These are phyloP conservation scores for Lathyrus oleraceus DNA, from an alignment of 306 rosid genomes.

Conservation along the genomic window DNA sequence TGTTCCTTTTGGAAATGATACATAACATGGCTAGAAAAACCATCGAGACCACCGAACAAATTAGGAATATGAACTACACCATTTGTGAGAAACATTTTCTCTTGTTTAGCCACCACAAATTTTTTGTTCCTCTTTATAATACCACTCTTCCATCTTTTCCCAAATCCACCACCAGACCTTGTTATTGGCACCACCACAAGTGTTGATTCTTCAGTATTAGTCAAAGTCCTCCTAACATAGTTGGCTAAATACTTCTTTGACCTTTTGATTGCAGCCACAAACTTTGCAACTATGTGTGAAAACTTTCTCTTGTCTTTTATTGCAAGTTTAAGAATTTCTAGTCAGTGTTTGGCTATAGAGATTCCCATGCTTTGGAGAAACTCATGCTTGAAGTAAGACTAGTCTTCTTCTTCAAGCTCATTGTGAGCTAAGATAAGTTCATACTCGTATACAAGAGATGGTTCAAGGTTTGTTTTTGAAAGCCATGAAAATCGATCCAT, in stretches of 20 bases:
- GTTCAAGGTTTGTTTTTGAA: too few species aligned
- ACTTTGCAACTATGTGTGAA: conserved; percentile 46
- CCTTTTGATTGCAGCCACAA: conserved; percentile 64
- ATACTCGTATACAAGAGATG: too few species aligned
- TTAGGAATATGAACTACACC: conserved; percentile 39
- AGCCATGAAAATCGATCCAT: too few species aligned
- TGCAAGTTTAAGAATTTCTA: conserved; percentile 80
- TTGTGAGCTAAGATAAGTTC: too few species aligned
- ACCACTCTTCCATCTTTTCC: conserved; percentile 45
- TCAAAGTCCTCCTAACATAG: conserved; percentile 42
- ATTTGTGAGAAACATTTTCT: conserved; percentile 58
- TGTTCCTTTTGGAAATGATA: conserved; percentile 50
- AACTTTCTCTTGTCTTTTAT: conserved; percentile 44
- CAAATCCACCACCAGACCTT: conserved; percentile 43
- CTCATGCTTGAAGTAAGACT: conserved; percentile 80
- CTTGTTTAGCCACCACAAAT: conserved; percentile 48
- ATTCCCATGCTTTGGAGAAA: conserved; percentile 96
- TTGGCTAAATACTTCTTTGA: conserved; percentile 54
- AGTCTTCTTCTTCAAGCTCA: too few species aligned
- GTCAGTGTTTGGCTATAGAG: conserved; percentile 88
- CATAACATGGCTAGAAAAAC: conserved; percentile 57
- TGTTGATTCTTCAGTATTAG: conserved; percentile 47
- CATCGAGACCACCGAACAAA: conserved; percentile 34
- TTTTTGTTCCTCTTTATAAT: conserved; percentile 63
- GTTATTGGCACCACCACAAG: conserved; percentile 65